Evolutionary conservation across 495 filamentous ascomycete species (phyloP), one percentile per base, ranked within the genome.

Genomic region (Cercophora scortea): DNA sequence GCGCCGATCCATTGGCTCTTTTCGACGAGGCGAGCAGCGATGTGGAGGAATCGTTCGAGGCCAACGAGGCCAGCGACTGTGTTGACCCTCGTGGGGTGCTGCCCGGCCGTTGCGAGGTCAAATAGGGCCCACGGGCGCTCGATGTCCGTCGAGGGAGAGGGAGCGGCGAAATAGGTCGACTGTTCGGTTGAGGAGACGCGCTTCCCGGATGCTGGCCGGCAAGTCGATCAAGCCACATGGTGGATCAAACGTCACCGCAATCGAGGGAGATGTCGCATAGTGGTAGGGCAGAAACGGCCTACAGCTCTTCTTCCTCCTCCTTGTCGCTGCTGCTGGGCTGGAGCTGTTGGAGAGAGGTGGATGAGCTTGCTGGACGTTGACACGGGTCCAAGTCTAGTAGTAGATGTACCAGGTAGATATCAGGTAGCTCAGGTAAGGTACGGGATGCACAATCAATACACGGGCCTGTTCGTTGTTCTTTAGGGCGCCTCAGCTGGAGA

Each of bases 171-270:
- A 80, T 82, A 32, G 83, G 73, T 59, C 87, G 81, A 64, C 77
- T 83, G 48, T 73, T 76, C n/a, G 71, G 55, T 43, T 72, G 72
- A 12, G 78, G 42, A 71, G 54, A 42, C n/a, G 46, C 71, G 50
- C 81, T 79, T 48, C 82, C 83, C 39, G 78, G 75, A 46, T 85
- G 81, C 66, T 87, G 84, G 61, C 81, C 84, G 49, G 86, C 84
- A 54, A 92, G 83, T 61, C 89, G 84, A 76, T 95, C 89, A 58
- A 91, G 83, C 87, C 88, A 93, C 90, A 94, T 94, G 55, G 51
- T 74, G 61, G 46, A 41, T 25, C 25, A 25, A 25, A 25, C 25
- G 25, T 25, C 25, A 25, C 25, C 12, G 10, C 16, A 9, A 44
- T 15, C 8, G 16, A 44, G 42, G 2, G 42, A 44, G 17, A 9